Evolutionary conservation across 208 protist species (phyloP).

Genomic region (Leishmania aethiopica): DNA sequence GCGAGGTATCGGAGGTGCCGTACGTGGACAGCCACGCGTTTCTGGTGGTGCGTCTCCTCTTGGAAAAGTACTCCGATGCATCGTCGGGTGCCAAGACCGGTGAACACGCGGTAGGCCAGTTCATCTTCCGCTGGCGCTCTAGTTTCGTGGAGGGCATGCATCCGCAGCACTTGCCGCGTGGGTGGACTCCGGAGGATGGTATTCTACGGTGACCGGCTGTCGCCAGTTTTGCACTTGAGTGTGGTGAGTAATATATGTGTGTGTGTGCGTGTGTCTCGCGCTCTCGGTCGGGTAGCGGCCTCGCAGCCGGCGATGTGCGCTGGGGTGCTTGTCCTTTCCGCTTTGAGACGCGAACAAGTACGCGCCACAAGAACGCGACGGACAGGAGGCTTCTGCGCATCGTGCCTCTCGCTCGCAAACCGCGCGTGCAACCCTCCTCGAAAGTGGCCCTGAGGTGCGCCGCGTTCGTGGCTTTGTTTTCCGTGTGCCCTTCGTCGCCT

Average conservation of each 20-base stretch:
- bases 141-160: slow-evolving; percentile 44
- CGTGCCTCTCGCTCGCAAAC: not conserved
- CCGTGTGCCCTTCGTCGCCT: not conserved
- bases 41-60: slow-evolving; percentile 41
- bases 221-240: not conserved
- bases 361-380: not conserved
- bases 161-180: slow-evolving; percentile 47
- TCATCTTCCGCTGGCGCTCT: slow-evolving; percentile 65
- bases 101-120: slow-evolving; percentile 60
- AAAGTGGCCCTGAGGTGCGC: not conserved
- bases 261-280: not conserved
- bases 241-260: not conserved
- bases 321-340: not conserved
- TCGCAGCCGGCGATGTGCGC: not conserved
- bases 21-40: slow-evolving; percentile 64
- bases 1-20: slow-evolving; percentile 10
- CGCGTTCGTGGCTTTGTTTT: not conserved
- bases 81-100: slow-evolving; percentile 14
- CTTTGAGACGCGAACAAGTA: not conserved
- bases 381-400: not conserved
- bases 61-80: slow-evolving; percentile 44
- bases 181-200: slow-evolving; percentile 61
- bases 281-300: not conserved
- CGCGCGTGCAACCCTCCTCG: not conserved
- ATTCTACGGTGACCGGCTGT: slow-evolving; percentile 30